Evolutionary conservation across 495 filamentous ascomycete genomes (phyloP).

Genomic region (Neurospora discreta): DNA sequence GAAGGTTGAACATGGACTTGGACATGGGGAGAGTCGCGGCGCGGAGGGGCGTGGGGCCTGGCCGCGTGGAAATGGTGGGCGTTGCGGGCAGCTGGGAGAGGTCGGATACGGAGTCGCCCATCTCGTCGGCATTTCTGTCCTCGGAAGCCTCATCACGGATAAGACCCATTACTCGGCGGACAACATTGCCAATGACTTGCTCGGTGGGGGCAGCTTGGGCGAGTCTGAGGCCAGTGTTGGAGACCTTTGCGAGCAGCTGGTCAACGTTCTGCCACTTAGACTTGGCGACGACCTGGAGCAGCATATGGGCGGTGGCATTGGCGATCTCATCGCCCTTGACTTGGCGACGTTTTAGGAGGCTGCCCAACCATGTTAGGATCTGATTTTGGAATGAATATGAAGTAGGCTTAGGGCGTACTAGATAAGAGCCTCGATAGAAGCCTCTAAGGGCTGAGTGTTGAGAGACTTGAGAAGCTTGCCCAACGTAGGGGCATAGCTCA

Average conservation of each 20-base stretch:
- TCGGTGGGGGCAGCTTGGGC: constrained; percentile 75
- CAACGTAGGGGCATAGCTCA: constrained; percentile 53
- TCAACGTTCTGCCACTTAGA: constrained; percentile 59
- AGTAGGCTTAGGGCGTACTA: constrained; percentile 44
- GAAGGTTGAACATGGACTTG: constrained; percentile 76
- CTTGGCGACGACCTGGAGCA: constrained; percentile 70
- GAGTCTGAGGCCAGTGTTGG: constrained; percentile 60
- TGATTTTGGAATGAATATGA: not conserved
- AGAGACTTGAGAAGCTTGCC: constrained; percentile 68
- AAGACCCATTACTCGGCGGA: constrained; percentile 76
- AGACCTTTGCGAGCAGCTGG: constrained; percentile 66
- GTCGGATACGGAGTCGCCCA: constrained; percentile 29
- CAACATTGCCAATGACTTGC: constrained; percentile 86
- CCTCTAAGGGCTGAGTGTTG: constrained; percentile 57
- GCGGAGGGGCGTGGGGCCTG: constrained; percentile 31
- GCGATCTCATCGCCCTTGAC: constrained; percentile 82
- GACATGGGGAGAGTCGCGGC: constrained; percentile 45
- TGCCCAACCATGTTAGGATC: constrained; percentile 20
- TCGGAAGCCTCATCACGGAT: constrained; percentile 86
- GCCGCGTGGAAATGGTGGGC: constrained; percentile 19
- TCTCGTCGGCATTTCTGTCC: constrained; percentile 56
- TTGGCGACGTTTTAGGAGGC: constrained; percentile 80
- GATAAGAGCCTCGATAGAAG: constrained; percentile 69
- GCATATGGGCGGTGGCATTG: constrained; percentile 76
- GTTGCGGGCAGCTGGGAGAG: constrained; percentile 9